phyloP scores from a whole-genome alignment of 768 basidiomycete genomes.

The Russula compacta region DNA sequence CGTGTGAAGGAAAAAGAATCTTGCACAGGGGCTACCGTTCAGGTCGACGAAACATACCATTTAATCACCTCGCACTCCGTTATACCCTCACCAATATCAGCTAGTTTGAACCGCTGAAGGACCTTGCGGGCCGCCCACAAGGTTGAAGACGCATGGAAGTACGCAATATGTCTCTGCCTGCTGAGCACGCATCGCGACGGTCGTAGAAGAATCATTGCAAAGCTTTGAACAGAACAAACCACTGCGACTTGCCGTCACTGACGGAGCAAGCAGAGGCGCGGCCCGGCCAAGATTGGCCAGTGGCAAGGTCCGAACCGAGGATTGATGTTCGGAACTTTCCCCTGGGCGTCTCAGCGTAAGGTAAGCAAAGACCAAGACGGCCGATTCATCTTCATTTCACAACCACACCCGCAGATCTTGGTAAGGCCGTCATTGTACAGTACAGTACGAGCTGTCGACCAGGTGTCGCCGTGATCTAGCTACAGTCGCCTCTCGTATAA shows the following conservation, averaged over 20 bases:
- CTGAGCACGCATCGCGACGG: not conserved
- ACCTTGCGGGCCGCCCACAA: constrained; percentile 29
- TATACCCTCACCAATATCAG: constrained; percentile 86
- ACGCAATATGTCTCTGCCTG: not conserved
- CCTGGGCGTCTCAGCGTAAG: too few species aligned
- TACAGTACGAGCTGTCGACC: too few species aligned
- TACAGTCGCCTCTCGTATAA: too few species aligned
- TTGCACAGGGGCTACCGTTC: not conserved
- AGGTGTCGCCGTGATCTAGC: too few species aligned
- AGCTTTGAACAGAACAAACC: not conserved
- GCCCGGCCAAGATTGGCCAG: too few species aligned
- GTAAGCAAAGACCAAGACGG: too few species aligned
- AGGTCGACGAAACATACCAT: constrained; percentile 42
- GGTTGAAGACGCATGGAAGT: constrained; percentile 31
- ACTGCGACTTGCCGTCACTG: not conserved
- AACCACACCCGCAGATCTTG: too few species aligned
- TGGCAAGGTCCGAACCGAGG: not conserved
- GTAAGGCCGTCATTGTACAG: too few species aligned
- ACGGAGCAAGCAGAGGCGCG: not conserved
- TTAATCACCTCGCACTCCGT: constrained; percentile 85
- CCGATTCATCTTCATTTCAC: too few species aligned
- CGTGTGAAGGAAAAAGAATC: not conserved
- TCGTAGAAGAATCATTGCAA: constrained; percentile 9
- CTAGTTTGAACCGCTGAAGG: constrained; percentile 62
- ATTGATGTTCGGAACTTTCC: too few species aligned